phyloP scores from a whole-genome alignment of 495 filamentous ascomycete species.

The Emericellopsis terricola region DNA sequence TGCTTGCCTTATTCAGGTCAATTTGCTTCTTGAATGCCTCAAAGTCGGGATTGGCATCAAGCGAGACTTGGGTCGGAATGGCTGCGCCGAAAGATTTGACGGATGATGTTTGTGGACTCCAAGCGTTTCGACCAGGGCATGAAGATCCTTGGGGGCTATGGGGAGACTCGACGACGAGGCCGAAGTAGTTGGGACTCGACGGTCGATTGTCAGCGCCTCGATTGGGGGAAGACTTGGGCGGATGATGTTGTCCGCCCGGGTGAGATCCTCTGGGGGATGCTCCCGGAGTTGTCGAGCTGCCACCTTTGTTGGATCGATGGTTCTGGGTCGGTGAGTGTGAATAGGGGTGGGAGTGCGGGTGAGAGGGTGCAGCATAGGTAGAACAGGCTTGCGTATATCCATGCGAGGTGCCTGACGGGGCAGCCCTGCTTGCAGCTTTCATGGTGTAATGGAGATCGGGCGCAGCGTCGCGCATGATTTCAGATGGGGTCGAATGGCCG shows the following conservation, averaged over 20 bases:
- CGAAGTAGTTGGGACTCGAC: constrained; percentile 71
- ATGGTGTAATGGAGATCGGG: neutral
- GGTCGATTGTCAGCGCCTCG: constrained; percentile 19
- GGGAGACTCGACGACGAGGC: constrained; percentile 42
- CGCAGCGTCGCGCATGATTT: neutral
- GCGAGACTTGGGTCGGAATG: constrained; percentile 48
- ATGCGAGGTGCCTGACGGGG: neutral
- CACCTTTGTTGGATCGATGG: constrained; percentile 14
- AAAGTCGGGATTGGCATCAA: constrained; percentile 59
- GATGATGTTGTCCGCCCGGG: constrained; percentile 25
- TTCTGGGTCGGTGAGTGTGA: constrained; percentile 21
- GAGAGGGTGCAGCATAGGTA: neutral
- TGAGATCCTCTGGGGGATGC: constrained; percentile 20
- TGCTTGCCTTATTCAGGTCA: constrained; percentile 31
- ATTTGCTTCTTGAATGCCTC: constrained; percentile 57
- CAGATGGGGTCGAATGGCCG: too few relatives aligned
- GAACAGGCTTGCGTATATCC: neutral
- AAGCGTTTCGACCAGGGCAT: constrained; percentile 43
- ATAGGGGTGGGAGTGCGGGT: neutral
- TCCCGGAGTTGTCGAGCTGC: constrained; percentile 18
- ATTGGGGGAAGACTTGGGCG: constrained; percentile 19
- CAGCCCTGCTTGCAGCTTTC: neutral
- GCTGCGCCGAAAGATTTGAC: constrained; percentile 47
- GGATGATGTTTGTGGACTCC: constrained; percentile 50
- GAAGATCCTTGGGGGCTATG: constrained; percentile 41